phyloP scores from a whole-genome alignment of 305 asterid species.

The Fraxinus platypoda region DNA sequence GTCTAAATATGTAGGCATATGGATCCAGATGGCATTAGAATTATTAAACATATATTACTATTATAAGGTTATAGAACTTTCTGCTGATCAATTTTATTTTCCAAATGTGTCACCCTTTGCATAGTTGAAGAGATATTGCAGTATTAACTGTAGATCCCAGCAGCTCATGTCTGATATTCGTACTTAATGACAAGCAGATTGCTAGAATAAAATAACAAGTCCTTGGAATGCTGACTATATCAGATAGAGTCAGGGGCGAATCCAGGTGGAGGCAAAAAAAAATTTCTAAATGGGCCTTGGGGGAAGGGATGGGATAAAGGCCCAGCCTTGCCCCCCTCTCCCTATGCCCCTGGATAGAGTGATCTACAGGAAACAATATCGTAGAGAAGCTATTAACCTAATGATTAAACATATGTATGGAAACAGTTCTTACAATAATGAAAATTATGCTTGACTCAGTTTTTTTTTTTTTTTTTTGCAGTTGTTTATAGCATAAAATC shows the following conservation, averaged over 20 bases:
- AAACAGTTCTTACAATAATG: neutral
- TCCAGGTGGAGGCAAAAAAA: too few species aligned
- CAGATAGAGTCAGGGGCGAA: neutral
- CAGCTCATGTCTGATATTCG: neutral
- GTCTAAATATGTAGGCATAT: slow-evolving; percentile 15
- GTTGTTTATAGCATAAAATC: neutral
- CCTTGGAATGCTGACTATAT: neutral
- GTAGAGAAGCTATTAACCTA: neutral
- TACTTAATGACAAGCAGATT: neutral
- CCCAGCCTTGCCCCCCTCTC: too few species aligned
- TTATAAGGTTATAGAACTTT: neutral
- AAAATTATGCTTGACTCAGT: neutral
- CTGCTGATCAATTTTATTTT: neutral
- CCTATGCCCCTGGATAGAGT: too few species aligned
- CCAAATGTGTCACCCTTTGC: neutral
- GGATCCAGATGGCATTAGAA: neutral
- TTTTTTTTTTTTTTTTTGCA: neutral
- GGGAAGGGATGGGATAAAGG: too few species aligned
- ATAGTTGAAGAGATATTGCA: neutral
- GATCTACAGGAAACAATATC: neutral
- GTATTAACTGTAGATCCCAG: neutral
- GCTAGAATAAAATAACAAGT: neutral
- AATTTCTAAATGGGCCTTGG: too few species aligned
- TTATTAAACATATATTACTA: neutral
- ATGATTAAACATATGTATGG: neutral